Base-by-base conservation (phyloP, 2,329 filamentous ascomycete genomes). In the Plenodomus biglobosus region DNA sequence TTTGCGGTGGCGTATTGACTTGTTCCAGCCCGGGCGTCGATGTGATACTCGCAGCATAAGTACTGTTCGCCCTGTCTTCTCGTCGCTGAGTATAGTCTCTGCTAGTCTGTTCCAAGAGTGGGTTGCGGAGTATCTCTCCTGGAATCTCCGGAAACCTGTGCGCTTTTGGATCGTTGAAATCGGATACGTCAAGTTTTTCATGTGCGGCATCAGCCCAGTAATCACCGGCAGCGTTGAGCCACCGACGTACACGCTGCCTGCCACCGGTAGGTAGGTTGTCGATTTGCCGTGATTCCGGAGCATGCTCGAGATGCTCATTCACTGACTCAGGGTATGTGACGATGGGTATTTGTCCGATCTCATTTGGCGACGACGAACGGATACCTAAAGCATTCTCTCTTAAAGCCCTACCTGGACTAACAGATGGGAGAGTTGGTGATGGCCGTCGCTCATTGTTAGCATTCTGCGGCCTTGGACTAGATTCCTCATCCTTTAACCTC, bases 111-210 rank as follows among this genome's bases (percentile, higher is more conserved):
- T 51, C 42, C 1, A 82, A 59, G 0, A 62, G 56, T 1, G 55
- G 60, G 39, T 82, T 82, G 22, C 79, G 74, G 2, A 66, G 50
- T 1, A 52, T 57, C 53, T 85, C 82, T 2, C 80, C 83, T 0
- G 83, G 83, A 0, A 82, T 71, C 44, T 78, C 75, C 0, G 83
- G 83, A 40, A 78, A 85, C n/a, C 74, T 71, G n/a, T 67, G 62
- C 3, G 78, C 76, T 37, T 69, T 70, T 16, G 78, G 75, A 3
- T 65, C 67, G 40, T 74, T 74, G 56, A 82, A 83, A 1, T 74
- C 74, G 0, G 74, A 75, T 22, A 78, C 73, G 44, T 83, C 76
- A 2, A 64, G 48, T 22, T 57, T 60, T n/a, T 78, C 71, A 1
- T 75, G 70, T 0, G 76, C 72, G 22, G 79, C 75, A 0, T 75